These are phyloP conservation scores for Aspergillus spinulosporus DNA, from an alignment of 2,329 filamentous ascomycete species.

Conservation along the genomic window DNA sequence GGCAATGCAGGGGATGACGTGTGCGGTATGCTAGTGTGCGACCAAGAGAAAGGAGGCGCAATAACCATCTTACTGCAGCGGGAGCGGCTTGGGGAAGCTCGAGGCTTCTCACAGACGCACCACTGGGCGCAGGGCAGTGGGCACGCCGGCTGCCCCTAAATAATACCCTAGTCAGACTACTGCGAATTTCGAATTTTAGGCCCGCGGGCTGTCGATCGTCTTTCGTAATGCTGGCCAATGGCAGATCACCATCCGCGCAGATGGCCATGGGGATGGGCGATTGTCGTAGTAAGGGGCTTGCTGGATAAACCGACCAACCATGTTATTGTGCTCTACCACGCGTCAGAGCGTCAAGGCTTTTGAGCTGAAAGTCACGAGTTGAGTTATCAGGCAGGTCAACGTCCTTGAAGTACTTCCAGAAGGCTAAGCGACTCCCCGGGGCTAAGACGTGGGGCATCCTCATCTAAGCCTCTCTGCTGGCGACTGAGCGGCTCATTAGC, in stretches of 20 bases:
- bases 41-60: neutral
- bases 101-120: neutral
- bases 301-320: neutral
- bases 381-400: too few relatives aligned
- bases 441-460: neutral
- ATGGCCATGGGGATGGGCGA: neutral
- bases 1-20: neutral
- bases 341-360: too few relatives aligned
- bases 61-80: neutral
- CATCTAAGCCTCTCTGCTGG: neutral
- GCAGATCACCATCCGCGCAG: neutral
- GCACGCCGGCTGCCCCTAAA: too few relatives aligned
- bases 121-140: neutral
- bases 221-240: neutral
- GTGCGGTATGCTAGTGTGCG: neutral
- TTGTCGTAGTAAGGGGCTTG: neutral
- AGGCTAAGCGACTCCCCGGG: neutral
- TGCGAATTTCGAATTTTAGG: neutral
- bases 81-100: neutral
- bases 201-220: neutral
- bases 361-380: too few relatives aligned
- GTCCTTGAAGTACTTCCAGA: neutral
- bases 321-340: neutral
- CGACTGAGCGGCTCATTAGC: neutral
- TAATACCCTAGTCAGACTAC: neutral